These are phyloP conservation scores for Penicillium brevicompactum DNA, from an alignment of 2,329 filamentous ascomycete genomes.

Conservation along the genomic window DNA sequence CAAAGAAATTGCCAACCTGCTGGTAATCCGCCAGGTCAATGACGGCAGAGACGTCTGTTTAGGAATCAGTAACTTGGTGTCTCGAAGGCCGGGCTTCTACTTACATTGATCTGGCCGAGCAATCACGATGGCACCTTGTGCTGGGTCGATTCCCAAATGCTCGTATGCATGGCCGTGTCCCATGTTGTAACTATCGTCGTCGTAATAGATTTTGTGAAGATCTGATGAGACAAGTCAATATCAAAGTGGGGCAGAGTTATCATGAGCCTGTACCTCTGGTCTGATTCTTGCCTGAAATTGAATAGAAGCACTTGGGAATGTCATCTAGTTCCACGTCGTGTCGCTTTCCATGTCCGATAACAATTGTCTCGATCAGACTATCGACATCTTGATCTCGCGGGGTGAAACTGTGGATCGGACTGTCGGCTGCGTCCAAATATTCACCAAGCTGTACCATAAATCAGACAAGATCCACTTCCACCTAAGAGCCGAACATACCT, in stretches of 20 bases:
- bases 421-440: constrained; percentile 43
- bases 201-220: constrained; percentile 61
- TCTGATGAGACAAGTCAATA: constrained; percentile 41
- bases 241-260: neutral
- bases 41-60: constrained; percentile 45
- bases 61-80: neutral
- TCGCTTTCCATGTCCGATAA: constrained; percentile 56
- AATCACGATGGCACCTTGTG: constrained; percentile 52
- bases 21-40: constrained; percentile 33
- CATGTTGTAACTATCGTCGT: constrained; percentile 57
- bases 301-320: constrained; percentile 60
- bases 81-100: constrained; percentile 14
- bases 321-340: constrained; percentile 52
- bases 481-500: constrained; percentile 32
- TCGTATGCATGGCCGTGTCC: constrained; percentile 62
- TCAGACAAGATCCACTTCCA: constrained; percentile 1
- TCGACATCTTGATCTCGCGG: constrained; percentile 50
- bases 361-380: constrained; percentile 59
- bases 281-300: constrained; percentile 56
- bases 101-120: constrained; percentile 65
- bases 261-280: constrained; percentile 52
- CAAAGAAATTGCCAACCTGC: constrained; percentile 39
- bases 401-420: constrained; percentile 50
- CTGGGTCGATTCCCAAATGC: constrained; percentile 54
- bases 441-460: constrained; percentile 36